Evolutionary conservation across 176 grass and related monocot species (phyloP), one percentile per base, ranked within the genome.

Genomic region (Calamus simplicifolius): DNA sequence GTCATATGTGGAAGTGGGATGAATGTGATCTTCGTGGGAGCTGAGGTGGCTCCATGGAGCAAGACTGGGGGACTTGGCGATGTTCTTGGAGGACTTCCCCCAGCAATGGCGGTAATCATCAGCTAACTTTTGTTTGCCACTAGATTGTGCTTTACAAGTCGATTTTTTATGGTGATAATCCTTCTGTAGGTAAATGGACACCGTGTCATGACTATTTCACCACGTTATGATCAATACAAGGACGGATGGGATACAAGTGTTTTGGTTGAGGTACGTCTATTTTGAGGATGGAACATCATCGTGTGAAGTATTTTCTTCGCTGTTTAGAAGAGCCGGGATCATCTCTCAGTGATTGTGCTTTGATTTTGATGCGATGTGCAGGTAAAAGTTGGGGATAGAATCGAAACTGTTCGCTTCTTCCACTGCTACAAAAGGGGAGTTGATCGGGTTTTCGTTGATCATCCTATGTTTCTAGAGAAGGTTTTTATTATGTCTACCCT

Each of bases 141-240:
- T 43, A 38, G 35, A 12, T 38, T 12, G 35, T 38, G 35, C 35
- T 38, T 38, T 38, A 38, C 1, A 12, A 43, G 10, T 10, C 35
- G 13, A 15, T 17, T 10, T 51, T 29, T 48, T 59, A 18, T 58
- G 38, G 17, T 51, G 17, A 8, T 10, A 12, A 6, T 72, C 23
- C 27, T 17, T 77, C 0, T 59, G 49, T 71, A 96, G 92, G 87
- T 75, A 19, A 90, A 80, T 52, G 81, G 83, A 7, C 92, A 97
- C 74, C 61, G 92, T 17, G 78, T 86, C 6, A 97, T 97, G 92
- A 88, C 80, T 31, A 30, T 97, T 59, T 59, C 77, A 3, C 87
- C 92, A 7, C 80, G 92, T n/a, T 85, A 97, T 49, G 92, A 97
- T 69, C 92, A 97, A 80, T 97, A 97, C 72, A 97, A 82, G 51